phyloP scores from a whole-genome alignment of 768 basidiomycete species.

The Piloderma croceum region DNA sequence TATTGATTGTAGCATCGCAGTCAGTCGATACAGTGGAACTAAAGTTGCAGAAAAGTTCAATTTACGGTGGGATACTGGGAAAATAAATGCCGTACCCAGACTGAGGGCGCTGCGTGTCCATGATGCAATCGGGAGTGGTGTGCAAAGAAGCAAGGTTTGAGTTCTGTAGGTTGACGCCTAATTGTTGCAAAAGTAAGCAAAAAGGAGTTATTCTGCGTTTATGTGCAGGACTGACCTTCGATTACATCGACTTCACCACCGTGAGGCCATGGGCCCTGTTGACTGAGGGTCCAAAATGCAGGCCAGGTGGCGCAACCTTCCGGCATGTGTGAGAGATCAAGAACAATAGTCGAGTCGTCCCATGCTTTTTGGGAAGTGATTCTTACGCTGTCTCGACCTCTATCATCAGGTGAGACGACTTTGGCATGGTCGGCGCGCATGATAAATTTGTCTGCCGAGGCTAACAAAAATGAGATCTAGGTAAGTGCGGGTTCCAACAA shows the following conservation, averaged over 20 bases:
- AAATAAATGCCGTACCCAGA: constrained; percentile 36
- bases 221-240: constrained; percentile 35
- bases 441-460: constrained; percentile 34
- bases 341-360: constrained; percentile 40
- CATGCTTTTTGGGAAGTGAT: constrained; percentile 44
- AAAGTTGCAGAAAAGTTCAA: neutral
- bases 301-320: constrained; percentile 58
- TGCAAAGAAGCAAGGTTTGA: constrained; percentile 51
- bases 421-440: constrained; percentile 50
- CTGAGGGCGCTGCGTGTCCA: constrained; percentile 37
- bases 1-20: constrained; percentile 46
- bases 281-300: constrained; percentile 55
- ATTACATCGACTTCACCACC: constrained; percentile 56
- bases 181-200: constrained; percentile 9
- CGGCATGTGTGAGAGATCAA: constrained; percentile 58
- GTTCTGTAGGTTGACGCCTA: constrained; percentile 46
- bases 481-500: neutral
- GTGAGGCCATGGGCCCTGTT: constrained; percentile 49
- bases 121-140: constrained; percentile 43
- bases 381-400: constrained; percentile 55
- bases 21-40: constrained; percentile 37
- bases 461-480: neutral
- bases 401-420: constrained; percentile 27
- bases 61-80: neutral
- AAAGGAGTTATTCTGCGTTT: neutral